Evolutionary conservation across 768 basidiomycete species (phyloP).

Genomic region (Hypsizygus marmoreus): DNA sequence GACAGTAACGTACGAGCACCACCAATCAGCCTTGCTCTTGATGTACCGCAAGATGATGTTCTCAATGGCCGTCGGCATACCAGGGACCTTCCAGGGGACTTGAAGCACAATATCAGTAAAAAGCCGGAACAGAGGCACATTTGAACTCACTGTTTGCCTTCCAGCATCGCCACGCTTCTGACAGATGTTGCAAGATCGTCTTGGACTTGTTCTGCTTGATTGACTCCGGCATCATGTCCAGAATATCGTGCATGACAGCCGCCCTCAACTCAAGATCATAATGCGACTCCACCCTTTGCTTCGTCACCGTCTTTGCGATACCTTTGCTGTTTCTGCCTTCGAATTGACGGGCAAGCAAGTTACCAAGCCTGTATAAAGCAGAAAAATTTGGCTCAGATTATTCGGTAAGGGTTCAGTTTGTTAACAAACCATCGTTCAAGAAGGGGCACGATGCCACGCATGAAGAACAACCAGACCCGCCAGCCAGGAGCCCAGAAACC

Average conservation of each 20-base stretch:
- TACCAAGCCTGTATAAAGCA: conserved; percentile 67
- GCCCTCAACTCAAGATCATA: conserved; percentile 97
- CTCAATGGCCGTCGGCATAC: conserved; percentile 99
- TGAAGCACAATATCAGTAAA: conserved; percentile 5
- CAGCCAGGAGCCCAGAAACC: conserved; percentile 99
- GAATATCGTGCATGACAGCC: conserved; percentile 99
- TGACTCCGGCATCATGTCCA: conserved; percentile 99
- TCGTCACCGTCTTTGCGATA: conserved; percentile 96
- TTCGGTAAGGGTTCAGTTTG: not conserved
- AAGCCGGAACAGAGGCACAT: not conserved
- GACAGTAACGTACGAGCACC: conserved; percentile 71
- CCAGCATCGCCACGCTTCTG: conserved; percentile 99
- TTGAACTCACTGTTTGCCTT: conserved; percentile 78
- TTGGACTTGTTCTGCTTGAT: conserved; percentile 99
- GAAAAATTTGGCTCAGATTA: not conserved
- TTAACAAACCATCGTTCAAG: conserved; percentile 85
- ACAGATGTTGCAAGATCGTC: conserved; percentile 96
- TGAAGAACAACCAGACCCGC: conserved; percentile 99
- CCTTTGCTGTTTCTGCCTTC: conserved; percentile 97
- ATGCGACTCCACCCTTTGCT: conserved; percentile 98
- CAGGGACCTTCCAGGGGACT: conserved; percentile 99
- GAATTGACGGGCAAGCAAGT: conserved; percentile 96
- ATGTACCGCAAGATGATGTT: conserved; percentile 99
- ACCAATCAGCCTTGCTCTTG: conserved; percentile 99
- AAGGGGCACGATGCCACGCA: conserved; percentile 97